Percentiles rank a stretch among this genome's conserved stretches.
phyloP scores from a whole-genome alignment of 768 basidiomycete species.

The Terana coerulea region DNA sequence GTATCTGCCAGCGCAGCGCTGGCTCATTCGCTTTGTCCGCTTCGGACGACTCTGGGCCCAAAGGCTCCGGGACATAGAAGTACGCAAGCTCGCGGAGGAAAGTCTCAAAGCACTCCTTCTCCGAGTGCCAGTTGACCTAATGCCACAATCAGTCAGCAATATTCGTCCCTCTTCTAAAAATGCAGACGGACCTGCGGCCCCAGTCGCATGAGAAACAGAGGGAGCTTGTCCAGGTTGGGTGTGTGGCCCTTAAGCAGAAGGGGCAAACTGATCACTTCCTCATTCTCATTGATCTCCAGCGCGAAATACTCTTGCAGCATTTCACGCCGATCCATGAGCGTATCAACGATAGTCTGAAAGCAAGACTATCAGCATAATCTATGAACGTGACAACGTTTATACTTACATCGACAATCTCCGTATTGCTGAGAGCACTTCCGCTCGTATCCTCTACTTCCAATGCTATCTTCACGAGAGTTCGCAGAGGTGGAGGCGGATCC shows the following conservation, averaged over 20 bases:
- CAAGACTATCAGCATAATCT: neutral
- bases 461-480: slow-evolving; percentile 71
- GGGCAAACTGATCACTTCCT: slow-evolving; percentile 73
- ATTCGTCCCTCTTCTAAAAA: neutral
- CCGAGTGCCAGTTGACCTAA: slow-evolving; percentile 87
- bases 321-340: slow-evolving; percentile 56
- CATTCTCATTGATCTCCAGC: slow-evolving; percentile 61
- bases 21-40: slow-evolving; percentile 30
- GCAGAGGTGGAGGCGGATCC: slow-evolving; percentile 76
- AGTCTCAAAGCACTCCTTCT: slow-evolving; percentile 79
- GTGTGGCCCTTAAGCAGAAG: slow-evolving; percentile 82
- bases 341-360: slow-evolving; percentile 60
- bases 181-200: slow-evolving; percentile 70
- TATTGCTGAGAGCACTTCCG: slow-evolving; percentile 49
- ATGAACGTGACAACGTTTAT: too few relatives aligned
- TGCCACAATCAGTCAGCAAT: neutral
- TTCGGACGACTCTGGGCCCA: slow-evolving; percentile 20
- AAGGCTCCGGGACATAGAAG: slow-evolving; percentile 78
- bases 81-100: slow-evolving; percentile 88
- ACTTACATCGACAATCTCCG: slow-evolving; percentile 69
- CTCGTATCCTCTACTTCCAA: slow-evolving; percentile 61
- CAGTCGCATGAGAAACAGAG: slow-evolving; percentile 84
- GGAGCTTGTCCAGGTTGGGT: slow-evolving; percentile 88
- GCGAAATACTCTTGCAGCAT: slow-evolving; percentile 96
- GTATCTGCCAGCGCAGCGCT: slow-evolving; percentile 79